Percentiles rank a stretch among this genome's conserved stretches.
These are phyloP conservation scores for Teunomyces lycoperdinae DNA, from an alignment of 805 yeast genomes.

Conservation along the genomic window DNA sequence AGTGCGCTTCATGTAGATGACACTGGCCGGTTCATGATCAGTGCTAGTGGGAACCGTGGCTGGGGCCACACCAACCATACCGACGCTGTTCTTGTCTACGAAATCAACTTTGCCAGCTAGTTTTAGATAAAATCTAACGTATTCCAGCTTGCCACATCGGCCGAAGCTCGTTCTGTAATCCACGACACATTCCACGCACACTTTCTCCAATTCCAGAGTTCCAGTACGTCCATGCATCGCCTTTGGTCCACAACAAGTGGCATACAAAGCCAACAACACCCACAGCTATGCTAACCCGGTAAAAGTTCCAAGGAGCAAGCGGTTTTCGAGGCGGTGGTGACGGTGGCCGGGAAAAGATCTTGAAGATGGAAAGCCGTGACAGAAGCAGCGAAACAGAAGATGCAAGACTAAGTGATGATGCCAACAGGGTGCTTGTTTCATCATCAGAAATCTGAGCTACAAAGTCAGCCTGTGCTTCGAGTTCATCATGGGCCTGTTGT, in stretches of 20 bases:
- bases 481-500: constrained; percentile 23
- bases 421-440: constrained; percentile 25
- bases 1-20: constrained; percentile 81
- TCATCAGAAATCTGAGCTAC: constrained; percentile 25
- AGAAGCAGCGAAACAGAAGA: constrained; percentile 29
- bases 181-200: neutral
- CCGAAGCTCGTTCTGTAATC: neutral
- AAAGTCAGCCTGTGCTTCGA: constrained; percentile 20
- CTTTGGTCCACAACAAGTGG: constrained; percentile 30
- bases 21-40: constrained; percentile 80
- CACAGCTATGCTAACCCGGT: constrained; percentile 34
- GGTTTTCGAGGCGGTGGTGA: constrained; percentile 8
- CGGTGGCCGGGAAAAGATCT: constrained; percentile 19
- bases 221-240: neutral
- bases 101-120: constrained; percentile 50
- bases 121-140: neutral
- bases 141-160: constrained; percentile 1
- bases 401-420: constrained; percentile 33
- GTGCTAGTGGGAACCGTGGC: constrained; percentile 93
- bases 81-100: constrained; percentile 80
- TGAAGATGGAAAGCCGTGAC: constrained; percentile 25
- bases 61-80: constrained; percentile 82
- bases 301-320: constrained; percentile 13
- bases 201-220: neutral
- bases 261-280: constrained; percentile 39